phyloP scores from a whole-genome alignment of 1,284 basidiomycete genomes.

The Pseudozyma sp. region DNA sequence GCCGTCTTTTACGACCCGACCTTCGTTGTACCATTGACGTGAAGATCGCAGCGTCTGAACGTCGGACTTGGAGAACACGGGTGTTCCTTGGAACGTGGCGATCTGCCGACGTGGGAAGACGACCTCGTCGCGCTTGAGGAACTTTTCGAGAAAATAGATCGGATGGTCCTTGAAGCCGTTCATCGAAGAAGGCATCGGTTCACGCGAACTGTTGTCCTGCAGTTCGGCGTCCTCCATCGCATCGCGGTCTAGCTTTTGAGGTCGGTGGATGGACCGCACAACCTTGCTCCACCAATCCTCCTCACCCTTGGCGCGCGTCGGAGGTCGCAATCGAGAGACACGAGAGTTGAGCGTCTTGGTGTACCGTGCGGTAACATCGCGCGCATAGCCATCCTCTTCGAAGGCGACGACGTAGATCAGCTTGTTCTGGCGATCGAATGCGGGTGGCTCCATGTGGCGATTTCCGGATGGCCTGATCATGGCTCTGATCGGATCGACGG shows the following conservation, averaged over 20 bases:
- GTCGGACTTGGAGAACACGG: slow-evolving; percentile 87
- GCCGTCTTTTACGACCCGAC: slow-evolving; percentile 79
- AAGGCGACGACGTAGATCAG: slow-evolving; percentile 93
- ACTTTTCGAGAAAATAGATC: slow-evolving; percentile 86
- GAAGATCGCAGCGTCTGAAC: slow-evolving; percentile 87
- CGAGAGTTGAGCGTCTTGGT: slow-evolving; percentile 85
- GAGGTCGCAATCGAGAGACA: slow-evolving; percentile 83
- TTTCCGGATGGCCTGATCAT: slow-evolving; percentile 67
- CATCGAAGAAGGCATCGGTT: slow-evolving; percentile 94
- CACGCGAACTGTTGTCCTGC: slow-evolving; percentile 79
- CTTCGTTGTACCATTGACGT: slow-evolving; percentile 94
- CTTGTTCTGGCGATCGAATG: slow-evolving; percentile 77
- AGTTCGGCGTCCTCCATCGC: slow-evolving; percentile 95
- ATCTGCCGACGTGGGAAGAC: slow-evolving; percentile 82
- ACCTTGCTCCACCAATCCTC: slow-evolving; percentile 80
- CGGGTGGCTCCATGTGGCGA: slow-evolving; percentile 79
- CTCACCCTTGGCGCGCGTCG: slow-evolving; percentile 75
- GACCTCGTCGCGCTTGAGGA: slow-evolving; percentile 88
- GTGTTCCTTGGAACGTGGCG: slow-evolving; percentile 90
- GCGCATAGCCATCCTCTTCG: slow-evolving; percentile 79
- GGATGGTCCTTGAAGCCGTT: slow-evolving; percentile 96
- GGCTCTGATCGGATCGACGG: slow-evolving; percentile 84
- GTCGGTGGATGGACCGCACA: slow-evolving; percentile 69
- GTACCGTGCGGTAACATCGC: slow-evolving; percentile 74
- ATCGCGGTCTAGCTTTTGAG: slow-evolving; percentile 77